A percentile compares a stretch with the other conserved stretches of the same genome.
phyloP scores from a whole-genome alignment of 495 filamentous ascomycete genomes.

The Glarea lozoyensis region DNA sequence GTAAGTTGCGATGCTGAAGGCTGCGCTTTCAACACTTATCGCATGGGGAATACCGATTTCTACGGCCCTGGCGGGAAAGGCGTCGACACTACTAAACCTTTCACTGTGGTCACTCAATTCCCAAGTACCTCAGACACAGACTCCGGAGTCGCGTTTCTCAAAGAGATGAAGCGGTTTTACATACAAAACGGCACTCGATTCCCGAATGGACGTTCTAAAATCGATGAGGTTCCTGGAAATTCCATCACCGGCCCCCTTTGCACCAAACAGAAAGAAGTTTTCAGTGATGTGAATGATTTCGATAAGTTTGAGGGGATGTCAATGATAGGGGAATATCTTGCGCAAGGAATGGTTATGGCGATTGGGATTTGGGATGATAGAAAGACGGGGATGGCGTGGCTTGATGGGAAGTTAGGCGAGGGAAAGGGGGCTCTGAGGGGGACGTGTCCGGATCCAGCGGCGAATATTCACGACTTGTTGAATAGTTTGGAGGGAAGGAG shows the following conservation, averaged over 20 bases:
- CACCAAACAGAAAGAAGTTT: conserved; percentile 45
- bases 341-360: conserved; percentile 53
- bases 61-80: conserved; percentile 43
- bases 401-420: conserved; percentile 59
- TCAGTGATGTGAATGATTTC: conserved; percentile 47
- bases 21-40: conserved; percentile 62
- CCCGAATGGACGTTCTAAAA: conserved; percentile 31
- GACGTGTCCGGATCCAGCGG: conserved; percentile 46
- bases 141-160: conserved; percentile 38
- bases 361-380: conserved; percentile 65
- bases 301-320: conserved; percentile 42
- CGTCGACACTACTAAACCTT: conserved; percentile 47
- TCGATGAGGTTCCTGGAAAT: conserved; percentile 43
- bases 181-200: conserved; percentile 44
- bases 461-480: conserved; percentile 43
- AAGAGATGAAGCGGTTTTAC: conserved; percentile 56
- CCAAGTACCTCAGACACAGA: conserved; percentile 46
- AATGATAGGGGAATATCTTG: conserved; percentile 42
- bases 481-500: conserved; percentile 41
- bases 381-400: conserved; percentile 68
- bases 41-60: conserved; percentile 46
- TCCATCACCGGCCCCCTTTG: conserved; percentile 49
- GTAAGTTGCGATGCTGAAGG: conserved; percentile 64
- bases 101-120: conserved; percentile 68
- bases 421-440: conserved; percentile 61